Percentiles rank a stretch among this genome's conserved stretches.
Evolutionary conservation across 2,329 filamentous ascomycete species (phyloP).

Genomic region (Penicillium brasilianum): DNA sequence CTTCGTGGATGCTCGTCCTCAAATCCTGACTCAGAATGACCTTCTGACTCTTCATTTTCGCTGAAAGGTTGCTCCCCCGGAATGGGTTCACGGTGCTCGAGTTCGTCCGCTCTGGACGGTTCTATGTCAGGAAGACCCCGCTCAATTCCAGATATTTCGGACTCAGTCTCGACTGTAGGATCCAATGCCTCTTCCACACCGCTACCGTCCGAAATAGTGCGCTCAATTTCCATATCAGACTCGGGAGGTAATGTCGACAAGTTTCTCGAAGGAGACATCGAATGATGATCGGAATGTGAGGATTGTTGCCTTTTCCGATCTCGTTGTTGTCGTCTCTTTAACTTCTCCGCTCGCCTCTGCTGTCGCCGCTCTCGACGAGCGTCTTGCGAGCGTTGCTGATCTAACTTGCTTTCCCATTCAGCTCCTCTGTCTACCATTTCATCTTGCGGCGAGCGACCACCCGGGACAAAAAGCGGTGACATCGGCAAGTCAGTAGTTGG

Average conservation of each 20-base stretch:
- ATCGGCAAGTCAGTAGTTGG: slow-evolving; percentile 10
- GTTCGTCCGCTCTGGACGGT: not conserved
- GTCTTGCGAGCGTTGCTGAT: slow-evolving; percentile 13
- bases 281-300: slow-evolving; percentile 6
- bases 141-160: slow-evolving; percentile 3
- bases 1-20: slow-evolving; percentile 4
- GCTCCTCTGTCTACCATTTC: slow-evolving; percentile 4
- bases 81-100: not conserved
- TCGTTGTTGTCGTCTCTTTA: slow-evolving; percentile 8
- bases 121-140: not conserved
- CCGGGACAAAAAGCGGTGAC: slow-evolving; percentile 22
- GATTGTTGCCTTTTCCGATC: slow-evolving; percentile 11
- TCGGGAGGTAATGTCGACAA: slow-evolving; percentile 1
- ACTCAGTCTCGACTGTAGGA: not conserved
- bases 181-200: slow-evolving; percentile 5
- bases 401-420: slow-evolving; percentile 6
- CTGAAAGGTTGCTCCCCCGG: slow-evolving; percentile 3
- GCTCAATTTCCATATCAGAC: slow-evolving; percentile 9
- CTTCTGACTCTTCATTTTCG: slow-evolving; percentile 7
- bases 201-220: slow-evolving; percentile 5
- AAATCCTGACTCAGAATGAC: slow-evolving; percentile 7
- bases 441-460: slow-evolving; percentile 9
- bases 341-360: slow-evolving; percentile 20
- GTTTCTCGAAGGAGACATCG: slow-evolving; percentile 11
- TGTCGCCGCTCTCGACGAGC: slow-evolving; percentile 13